Percentiles rank a stretch among this genome's conserved stretches.
Evolutionary conservation across 2,329 filamentous ascomycete genomes (phyloP).

Genomic region (Apiospora phragmitis): DNA sequence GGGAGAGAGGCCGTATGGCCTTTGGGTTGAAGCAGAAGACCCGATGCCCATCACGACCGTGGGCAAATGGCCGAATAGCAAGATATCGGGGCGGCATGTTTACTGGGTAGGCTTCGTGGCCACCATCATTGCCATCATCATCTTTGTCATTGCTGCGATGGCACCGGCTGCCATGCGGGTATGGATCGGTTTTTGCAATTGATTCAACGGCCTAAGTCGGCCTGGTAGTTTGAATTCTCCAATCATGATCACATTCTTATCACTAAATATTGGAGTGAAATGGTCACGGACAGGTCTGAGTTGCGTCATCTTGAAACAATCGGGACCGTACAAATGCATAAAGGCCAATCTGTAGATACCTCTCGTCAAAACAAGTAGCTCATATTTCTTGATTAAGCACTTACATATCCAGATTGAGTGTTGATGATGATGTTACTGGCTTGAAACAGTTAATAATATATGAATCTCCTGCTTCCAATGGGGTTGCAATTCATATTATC

Average conservation of each 20-base stretch:
- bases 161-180: background rate
- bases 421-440: too few species aligned
- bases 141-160: background rate
- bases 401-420: too few species aligned
- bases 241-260: background rate
- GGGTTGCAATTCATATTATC: too few species aligned
- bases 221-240: background rate
- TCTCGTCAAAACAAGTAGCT: too few species aligned
- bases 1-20: constrained; percentile 13
- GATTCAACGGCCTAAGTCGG: background rate
- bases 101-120: constrained; percentile 15
- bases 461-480: too few species aligned
- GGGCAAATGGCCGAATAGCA: constrained; percentile 13
- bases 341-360: too few species aligned
- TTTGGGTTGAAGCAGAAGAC: constrained; percentile 15
- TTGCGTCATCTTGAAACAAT: background rate
- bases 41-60: constrained; percentile 13
- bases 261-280: too few species aligned
- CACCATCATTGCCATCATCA: background rate
- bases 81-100: constrained; percentile 11
- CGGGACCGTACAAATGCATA: too few species aligned
- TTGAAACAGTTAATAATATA: too few species aligned
- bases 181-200: background rate
- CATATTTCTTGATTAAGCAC: too few species aligned
- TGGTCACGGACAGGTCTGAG: background rate